These are phyloP conservation scores for Termitomyces heimii DNA, from an alignment of 768 basidiomycete genomes.

Conservation along the genomic window DNA sequence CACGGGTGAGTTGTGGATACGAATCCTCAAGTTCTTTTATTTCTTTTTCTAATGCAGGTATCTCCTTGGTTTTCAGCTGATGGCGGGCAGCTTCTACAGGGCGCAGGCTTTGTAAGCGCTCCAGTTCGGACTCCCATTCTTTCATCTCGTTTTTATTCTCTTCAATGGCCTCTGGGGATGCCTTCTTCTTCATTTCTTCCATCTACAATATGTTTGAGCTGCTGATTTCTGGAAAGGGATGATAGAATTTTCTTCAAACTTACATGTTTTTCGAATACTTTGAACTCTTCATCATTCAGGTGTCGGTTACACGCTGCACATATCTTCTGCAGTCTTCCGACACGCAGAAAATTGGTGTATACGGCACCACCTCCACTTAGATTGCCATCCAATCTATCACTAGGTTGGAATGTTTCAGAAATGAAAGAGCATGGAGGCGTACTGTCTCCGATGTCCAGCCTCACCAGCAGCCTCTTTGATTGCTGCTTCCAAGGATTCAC, in stretches of 20 bases:
- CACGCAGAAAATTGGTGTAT: conserved; percentile 49
- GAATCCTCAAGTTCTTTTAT: conserved; percentile 51
- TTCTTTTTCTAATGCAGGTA: conserved; percentile 59
- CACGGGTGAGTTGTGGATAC: conserved; percentile 42
- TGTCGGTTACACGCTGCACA: conserved; percentile 77
- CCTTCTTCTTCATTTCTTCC: conserved; percentile 52
- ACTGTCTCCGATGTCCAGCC: conserved; percentile 41
- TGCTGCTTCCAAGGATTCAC: conserved; percentile 36
- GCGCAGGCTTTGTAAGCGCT: conserved; percentile 49
- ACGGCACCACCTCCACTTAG: conserved; percentile 28
- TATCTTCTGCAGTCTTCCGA: conserved; percentile 55
- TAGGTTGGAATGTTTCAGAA: neutral
- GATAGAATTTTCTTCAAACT: conserved; percentile 25
- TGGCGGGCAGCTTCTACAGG: conserved; percentile 50
- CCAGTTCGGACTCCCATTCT: conserved; percentile 57
- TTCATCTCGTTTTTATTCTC: conserved; percentile 40
- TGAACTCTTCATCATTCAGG: conserved; percentile 44
- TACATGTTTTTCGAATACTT: conserved; percentile 69
- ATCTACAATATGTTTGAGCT: conserved; percentile 37
- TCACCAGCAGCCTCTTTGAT: conserved; percentile 40
- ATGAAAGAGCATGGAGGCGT: conserved; percentile 5
- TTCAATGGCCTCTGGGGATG: conserved; percentile 40
- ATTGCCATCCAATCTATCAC: conserved; percentile 21
- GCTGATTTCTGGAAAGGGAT: neutral
- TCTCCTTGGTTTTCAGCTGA: conserved; percentile 52